Percentiles rank a stretch among this genome's conserved stretches.
These are phyloP conservation scores for Fusarium cicatricum DNA, from an alignment of 2,329 filamentous ascomycete genomes.

Conservation along the genomic window DNA sequence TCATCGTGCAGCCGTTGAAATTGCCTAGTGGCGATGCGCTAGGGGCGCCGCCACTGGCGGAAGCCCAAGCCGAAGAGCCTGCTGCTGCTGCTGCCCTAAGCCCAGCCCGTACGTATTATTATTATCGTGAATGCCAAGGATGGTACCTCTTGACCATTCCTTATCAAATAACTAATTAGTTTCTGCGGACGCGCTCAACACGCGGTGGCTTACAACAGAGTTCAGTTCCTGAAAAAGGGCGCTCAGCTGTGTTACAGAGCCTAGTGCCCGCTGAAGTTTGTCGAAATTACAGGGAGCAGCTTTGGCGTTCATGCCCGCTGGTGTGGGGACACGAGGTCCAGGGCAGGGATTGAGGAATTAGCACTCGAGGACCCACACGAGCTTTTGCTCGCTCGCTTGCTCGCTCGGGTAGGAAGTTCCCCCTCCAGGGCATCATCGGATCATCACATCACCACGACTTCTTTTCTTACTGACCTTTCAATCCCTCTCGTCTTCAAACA, in stretches of 20 bases:
- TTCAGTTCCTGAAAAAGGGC: constrained; percentile 36
- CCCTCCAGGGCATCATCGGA: constrained; percentile 33
- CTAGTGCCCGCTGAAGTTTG: constrained; percentile 9
- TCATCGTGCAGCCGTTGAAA: constrained; percentile 38
- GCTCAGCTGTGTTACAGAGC: background rate
- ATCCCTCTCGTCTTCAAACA: constrained; percentile 10
- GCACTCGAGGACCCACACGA: constrained; percentile 7
- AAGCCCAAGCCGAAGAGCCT: constrained; percentile 19
- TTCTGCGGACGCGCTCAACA: too few species aligned
- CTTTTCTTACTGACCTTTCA: background rate
- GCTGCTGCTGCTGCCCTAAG: background rate
- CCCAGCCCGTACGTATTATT: too few species aligned
- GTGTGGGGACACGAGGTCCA: background rate
- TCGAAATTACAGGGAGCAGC: constrained; percentile 22
- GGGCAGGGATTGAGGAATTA: too few species aligned
- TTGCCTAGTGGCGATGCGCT: constrained; percentile 30
- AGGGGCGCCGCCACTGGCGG: constrained; percentile 15
- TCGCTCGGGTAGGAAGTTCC: constrained; percentile 23
- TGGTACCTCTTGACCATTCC: too few species aligned
- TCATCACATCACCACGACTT: constrained; percentile 34
- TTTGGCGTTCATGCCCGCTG: constrained; percentile 24
- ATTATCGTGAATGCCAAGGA: too few species aligned
- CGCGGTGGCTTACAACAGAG: constrained; percentile 32
- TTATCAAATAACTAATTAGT: too few species aligned
- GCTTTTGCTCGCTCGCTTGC: constrained; percentile 16